Base-by-base conservation (phyloP, 148 eudicot species). In the Spergularia marina region DNA sequence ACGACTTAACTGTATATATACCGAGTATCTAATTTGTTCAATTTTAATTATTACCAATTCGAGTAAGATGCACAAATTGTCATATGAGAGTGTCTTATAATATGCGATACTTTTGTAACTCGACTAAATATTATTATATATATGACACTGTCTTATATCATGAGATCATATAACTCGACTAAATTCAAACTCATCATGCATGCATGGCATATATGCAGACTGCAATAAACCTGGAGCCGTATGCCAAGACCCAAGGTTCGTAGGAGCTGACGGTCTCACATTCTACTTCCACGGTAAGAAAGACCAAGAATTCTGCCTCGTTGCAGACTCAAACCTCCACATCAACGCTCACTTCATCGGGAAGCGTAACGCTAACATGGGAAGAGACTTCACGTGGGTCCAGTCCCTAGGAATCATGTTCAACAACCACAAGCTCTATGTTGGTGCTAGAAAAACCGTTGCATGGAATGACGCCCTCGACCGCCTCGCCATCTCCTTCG, bases 271-370 rank as follows among this genome's bases (percentile, higher is more conserved):
- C 58, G 90, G 90, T 51, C 75, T 84, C 52, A 83, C 90, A 18
- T 87, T 87, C 81, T 87, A 87, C 80, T 89, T 86, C 85, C 90
- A 89, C n/a, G 93, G 93, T 10, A 87, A 83, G 76, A 89, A 89
- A 58, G 86, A 87, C 68, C 78, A 80, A 76, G 89, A 89, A 68
- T 89, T 89, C 66, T 89, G 93, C 81, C 82, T 89, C 12, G 84
- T 89, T 9, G 25, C 93, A 10, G 87, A 89, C 78, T 60, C 84
- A 23, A 89, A 85, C 81, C 87, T 89, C 79, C 93, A 89, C 74
- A 86, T 89, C 53, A 89, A 89, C 74, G 94, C 82, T 9, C 94
- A 86, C 71, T 89, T 90, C 84, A 89, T 89, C 16, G 93, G 93
- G 9, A 86, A 76, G 65, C 74, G 88, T 34, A 85, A 83, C 67